Evolutionary conservation across 768 basidiomycete species (phyloP).

Genomic region (Nevesoporus exiguus): DNA sequence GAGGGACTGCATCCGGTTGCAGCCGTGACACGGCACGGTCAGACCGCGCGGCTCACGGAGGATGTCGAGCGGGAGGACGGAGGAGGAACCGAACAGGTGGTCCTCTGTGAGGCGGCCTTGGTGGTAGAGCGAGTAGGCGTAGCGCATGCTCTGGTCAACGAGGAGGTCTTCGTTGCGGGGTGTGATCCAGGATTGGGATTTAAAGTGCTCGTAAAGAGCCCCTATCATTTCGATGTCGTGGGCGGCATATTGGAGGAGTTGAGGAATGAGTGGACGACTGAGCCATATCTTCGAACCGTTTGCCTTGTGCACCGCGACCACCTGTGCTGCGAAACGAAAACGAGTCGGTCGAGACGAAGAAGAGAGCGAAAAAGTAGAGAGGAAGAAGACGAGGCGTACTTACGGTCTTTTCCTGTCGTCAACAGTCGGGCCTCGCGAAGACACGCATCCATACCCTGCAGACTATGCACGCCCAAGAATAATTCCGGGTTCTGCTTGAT

Average conservation of each 20-base stretch:
- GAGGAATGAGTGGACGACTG: constrained; percentile 33
- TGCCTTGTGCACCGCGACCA: constrained; percentile 37
- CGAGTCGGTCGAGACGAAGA: neutral
- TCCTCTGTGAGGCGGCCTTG: constrained; percentile 27
- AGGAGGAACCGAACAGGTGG: constrained; percentile 21
- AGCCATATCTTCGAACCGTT: constrained; percentile 33
- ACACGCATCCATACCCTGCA: constrained; percentile 37
- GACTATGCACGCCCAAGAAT: constrained; percentile 31
- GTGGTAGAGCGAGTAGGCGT: constrained; percentile 26
- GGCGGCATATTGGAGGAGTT: constrained; percentile 40
- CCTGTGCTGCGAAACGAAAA: constrained; percentile 27
- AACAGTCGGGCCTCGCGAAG: constrained; percentile 25
- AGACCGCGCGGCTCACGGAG: constrained; percentile 25
- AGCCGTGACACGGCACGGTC: constrained; percentile 24
- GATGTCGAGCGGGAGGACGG: constrained; percentile 27
- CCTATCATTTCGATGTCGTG: constrained; percentile 41
- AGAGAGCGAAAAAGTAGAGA: neutral
- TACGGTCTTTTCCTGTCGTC: constrained; percentile 34
- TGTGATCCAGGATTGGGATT: constrained; percentile 23
- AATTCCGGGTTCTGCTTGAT: constrained; percentile 23
- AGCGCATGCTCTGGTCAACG: constrained; percentile 28
- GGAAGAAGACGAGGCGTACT: constrained; percentile 3
- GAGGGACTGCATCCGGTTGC: constrained; percentile 28
- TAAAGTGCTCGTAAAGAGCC: constrained; percentile 35
- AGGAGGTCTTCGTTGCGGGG: constrained; percentile 8